Conservation (phyloP, 2,329 filamentous ascomycete genomes). For the Neoascochyta sp. region DNA sequence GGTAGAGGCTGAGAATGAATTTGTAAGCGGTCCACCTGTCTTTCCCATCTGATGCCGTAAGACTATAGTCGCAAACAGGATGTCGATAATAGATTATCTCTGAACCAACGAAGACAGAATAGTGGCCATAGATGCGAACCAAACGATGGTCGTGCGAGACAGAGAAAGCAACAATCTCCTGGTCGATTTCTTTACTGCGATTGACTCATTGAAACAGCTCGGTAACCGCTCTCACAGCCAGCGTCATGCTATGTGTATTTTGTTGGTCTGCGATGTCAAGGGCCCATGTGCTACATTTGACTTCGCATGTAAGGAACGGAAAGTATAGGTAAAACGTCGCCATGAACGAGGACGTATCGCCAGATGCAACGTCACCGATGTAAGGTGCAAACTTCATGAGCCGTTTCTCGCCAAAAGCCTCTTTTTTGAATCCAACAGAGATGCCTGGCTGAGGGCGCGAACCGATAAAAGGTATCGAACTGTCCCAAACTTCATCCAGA, state of each 20-base stretch:
- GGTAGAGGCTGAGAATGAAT: slow-evolving; percentile 16
- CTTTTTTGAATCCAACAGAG: slow-evolving; percentile 41
- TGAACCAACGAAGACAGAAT: slow-evolving; percentile 13
- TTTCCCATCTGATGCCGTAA: slow-evolving; percentile 9
- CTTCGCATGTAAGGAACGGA: slow-evolving; percentile 50
- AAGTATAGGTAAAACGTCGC: slow-evolving; percentile 49
- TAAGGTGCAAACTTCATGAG: slow-evolving; percentile 38
- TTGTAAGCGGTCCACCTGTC: slow-evolving; percentile 16
- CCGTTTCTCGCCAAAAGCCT: slow-evolving; percentile 45
- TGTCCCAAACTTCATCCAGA: slow-evolving; percentile 45
- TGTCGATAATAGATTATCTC: slow-evolving; percentile 14
- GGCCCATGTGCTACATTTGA: slow-evolving; percentile 42
- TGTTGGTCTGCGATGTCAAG: slow-evolving; percentile 32
- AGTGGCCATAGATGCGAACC: slow-evolving; percentile 18
- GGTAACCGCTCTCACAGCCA: slow-evolving; percentile 15
- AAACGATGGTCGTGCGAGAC: slow-evolving; percentile 16
- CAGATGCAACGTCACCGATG: slow-evolving; percentile 16
- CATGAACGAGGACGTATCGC: slow-evolving; percentile 44
- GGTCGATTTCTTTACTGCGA: slow-evolving; percentile 15
- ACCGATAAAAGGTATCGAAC: slow-evolving; percentile 37
- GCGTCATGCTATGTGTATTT: slow-evolving; percentile 22
- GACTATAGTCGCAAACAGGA: slow-evolving; percentile 2
- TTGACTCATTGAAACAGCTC: slow-evolving; percentile 19
- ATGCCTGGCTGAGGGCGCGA: slow-evolving; percentile 46
- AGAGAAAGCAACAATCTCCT: slow-evolving; percentile 19